These are phyloP conservation scores for Leccinum sublutescens DNA, from an alignment of 768 basidiomycete species.

Conservation along the genomic window DNA sequence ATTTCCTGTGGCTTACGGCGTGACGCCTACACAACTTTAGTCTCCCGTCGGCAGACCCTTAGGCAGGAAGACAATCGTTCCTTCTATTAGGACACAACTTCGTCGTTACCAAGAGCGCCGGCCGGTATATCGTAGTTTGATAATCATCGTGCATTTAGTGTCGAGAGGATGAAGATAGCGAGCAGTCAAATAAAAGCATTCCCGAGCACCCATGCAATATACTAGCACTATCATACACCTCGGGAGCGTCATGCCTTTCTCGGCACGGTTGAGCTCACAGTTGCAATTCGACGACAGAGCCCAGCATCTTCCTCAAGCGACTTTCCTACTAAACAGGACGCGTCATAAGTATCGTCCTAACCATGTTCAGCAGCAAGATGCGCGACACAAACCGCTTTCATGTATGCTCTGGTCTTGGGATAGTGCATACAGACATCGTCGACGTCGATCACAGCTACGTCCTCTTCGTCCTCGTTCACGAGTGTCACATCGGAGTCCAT, in stretches of 20 bases:
- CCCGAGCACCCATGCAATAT: background rate
- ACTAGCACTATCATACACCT: background rate
- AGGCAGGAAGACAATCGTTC: too few species aligned
- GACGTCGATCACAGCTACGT: slow-evolving; percentile 12
- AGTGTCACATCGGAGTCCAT: slow-evolving; percentile 31
- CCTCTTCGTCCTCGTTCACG: slow-evolving; percentile 24
- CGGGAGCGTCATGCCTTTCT: background rate
- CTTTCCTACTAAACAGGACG: slow-evolving; percentile 11
- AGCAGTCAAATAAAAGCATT: background rate
- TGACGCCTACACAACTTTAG: background rate
- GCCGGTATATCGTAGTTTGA: background rate
- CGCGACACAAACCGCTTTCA: slow-evolving; percentile 26
- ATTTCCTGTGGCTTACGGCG: background rate
- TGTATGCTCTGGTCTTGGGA: slow-evolving; percentile 11
- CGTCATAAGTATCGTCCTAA: background rate
- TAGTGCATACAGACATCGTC: slow-evolving; percentile 22
- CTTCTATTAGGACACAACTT: background rate
- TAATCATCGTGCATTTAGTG: background rate
- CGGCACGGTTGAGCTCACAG: background rate
- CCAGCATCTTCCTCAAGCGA: slow-evolving; percentile 10
- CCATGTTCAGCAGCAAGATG: background rate
- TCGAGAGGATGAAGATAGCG: background rate
- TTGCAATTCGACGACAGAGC: slow-evolving; percentile 18
- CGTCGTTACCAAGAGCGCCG: background rate
- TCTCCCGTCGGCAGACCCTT: too few species aligned